Base-by-base conservation (phyloP, 139 green algal genomes). In the Edaphochlamys debaryana region DNA sequence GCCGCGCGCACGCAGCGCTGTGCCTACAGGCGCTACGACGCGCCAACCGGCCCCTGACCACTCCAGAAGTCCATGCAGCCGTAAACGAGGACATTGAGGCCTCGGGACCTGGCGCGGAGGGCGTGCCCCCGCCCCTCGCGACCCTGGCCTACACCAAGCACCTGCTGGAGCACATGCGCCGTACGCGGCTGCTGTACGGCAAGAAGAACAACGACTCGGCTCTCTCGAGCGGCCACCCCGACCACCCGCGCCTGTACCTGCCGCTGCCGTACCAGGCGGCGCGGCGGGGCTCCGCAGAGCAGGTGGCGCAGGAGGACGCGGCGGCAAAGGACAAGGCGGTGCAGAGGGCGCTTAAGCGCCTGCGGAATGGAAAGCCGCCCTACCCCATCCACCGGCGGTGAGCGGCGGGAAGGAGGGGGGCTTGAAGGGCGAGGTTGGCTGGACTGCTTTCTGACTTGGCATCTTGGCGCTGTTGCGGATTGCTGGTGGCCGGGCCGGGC, bases 151-250 rank as follows among this genome's bases (percentile, higher is more conserved):
- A 84, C 54, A 68, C 62, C 0, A 69, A 48, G 38, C 38, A 42
- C 20, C 63, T 89, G 37, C 52, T 89, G 60, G 85, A 89, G 70
- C 69, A 84, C 37, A 66, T 89, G 62, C 70, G 85, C 22, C 45
- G 41, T 22, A 60, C 52, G 27, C 63, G 85, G 29, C 54, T 86
- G 54, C 8, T 89, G n/a, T 71, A 70, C n/a, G 85, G 79, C 63
- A 45, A 36, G 4, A 79, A 80, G 19, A 86, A 89, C 71, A 64
- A 41, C 29, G 56, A 45, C 1, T 79, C 79, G 17, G 6, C 56
- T 38, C 64, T 87, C 25, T 37, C 34, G 27, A 50, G 36, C 19
- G 79, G 79, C 50, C 70, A 83, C 41, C 68, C 71, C 17, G 42
- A 84, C 13, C 82, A 89, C 36, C 85, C 85, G 17, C 70, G 77